Percentiles rank a stretch among this genome's conserved stretches.
Evolutionary conservation across 768 basidiomycete genomes (phyloP).

Genomic region (Pulveroboletus frians): DNA sequence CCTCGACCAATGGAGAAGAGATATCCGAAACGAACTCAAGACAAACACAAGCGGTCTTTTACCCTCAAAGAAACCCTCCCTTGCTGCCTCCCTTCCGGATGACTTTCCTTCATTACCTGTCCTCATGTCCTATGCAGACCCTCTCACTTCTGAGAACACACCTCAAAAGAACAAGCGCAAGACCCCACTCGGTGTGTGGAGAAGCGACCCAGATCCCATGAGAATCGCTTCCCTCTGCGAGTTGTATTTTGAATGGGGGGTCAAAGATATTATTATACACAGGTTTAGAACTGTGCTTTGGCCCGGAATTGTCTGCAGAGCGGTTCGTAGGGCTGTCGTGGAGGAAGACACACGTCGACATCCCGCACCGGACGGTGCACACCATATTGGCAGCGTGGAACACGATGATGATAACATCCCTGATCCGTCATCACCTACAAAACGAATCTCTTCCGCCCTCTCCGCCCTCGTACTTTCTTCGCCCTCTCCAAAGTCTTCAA

Average conservation of each 20-base stretch:
- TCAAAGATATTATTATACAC: slow-evolving; percentile 74
- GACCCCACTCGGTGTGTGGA: slow-evolving; percentile 41
- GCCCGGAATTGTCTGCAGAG: slow-evolving; percentile 66
- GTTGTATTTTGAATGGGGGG: slow-evolving; percentile 89
- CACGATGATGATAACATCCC: not conserved
- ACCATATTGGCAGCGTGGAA: not conserved
- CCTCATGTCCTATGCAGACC: slow-evolving; percentile 71
- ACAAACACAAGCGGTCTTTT: slow-evolving; percentile 64
- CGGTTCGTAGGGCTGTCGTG: slow-evolving; percentile 60
- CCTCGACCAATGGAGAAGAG: slow-evolving; percentile 58
- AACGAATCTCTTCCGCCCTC: slow-evolving; percentile 9
- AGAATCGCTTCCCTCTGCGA: slow-evolving; percentile 79
- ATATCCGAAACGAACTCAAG: slow-evolving; percentile 56
- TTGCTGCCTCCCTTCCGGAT: slow-evolving; percentile 59
- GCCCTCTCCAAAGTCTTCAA: slow-evolving; percentile 10
- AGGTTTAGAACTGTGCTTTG: slow-evolving; percentile 82
- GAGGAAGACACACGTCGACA: slow-evolving; percentile 36
- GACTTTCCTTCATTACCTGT: slow-evolving; percentile 72
- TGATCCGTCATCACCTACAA: slow-evolving; percentile 15
- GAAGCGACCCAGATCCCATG: slow-evolving; percentile 59
- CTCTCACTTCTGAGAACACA: slow-evolving; percentile 65
- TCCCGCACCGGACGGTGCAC: not conserved
- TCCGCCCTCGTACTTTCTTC: slow-evolving; percentile 16
- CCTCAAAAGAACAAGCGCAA: slow-evolving; percentile 28
- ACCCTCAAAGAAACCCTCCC: slow-evolving; percentile 56